Evolutionary conservation across 75 land plant genomes (phyloP).

Genomic region (Pinus albicaulis): DNA sequence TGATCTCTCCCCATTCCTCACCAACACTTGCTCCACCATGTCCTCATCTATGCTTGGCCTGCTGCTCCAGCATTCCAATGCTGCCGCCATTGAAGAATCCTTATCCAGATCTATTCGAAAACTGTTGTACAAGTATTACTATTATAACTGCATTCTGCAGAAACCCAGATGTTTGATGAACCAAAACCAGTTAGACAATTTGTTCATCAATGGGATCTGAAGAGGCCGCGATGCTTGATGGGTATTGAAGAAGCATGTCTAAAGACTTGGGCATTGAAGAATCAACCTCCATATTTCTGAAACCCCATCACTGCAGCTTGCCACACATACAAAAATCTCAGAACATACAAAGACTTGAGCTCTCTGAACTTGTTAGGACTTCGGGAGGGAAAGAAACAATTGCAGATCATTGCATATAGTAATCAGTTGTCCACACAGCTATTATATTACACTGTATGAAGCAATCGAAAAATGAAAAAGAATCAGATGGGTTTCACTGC

Average conservation of each 20-base stretch:
- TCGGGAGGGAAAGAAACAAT: not conserved
- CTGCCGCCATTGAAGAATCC: slow-evolving; percentile 49
- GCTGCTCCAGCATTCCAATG: slow-evolving; percentile 77
- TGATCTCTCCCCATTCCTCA: slow-evolving; percentile 55
- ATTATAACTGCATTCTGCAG: not conserved
- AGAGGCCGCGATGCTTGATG: not conserved
- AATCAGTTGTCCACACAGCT: not conserved
- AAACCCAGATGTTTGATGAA: not conserved
- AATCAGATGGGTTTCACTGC: not conserved
- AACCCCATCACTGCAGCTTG: not conserved
- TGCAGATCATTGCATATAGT: not conserved
- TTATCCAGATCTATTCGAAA: not conserved
- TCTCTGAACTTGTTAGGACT: not conserved
- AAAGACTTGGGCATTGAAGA: not conserved
- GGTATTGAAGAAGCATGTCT: not conserved
- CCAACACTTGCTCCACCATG: slow-evolving; percentile 63
- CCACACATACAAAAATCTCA: not conserved
- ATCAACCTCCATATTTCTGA: not conserved
- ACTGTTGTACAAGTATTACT: not conserved
- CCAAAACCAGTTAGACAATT: not conserved
- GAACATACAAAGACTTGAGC: not conserved
- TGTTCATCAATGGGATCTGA: not conserved
- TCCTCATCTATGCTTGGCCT: slow-evolving; percentile 74
- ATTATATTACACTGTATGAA: not conserved
- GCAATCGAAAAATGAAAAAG: not conserved